These are phyloP conservation scores for Sphaerulina musiva DNA, from an alignment of 2,329 filamentous ascomycete species.

Conservation along the genomic window DNA sequence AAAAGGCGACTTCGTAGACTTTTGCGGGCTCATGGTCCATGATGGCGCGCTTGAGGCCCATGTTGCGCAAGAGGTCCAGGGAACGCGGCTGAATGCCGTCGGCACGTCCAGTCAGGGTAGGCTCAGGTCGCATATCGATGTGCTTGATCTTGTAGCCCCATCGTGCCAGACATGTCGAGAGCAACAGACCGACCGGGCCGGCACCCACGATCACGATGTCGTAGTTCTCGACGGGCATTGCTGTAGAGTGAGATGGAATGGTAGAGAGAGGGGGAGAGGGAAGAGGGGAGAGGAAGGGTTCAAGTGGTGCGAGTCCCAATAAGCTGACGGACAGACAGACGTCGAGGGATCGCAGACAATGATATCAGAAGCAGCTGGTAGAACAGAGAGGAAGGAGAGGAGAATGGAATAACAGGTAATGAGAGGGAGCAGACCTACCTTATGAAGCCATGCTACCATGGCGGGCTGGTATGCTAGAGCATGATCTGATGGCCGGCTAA, in stretches of 20 bases:
- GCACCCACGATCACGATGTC: constrained; percentile 80
- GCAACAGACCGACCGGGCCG: constrained; percentile 78
- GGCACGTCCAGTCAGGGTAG: constrained; percentile 77
- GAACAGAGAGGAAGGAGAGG: background rate
- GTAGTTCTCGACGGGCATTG: constrained; percentile 43
- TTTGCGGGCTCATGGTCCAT: constrained; percentile 84
- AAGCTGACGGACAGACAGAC: background rate
- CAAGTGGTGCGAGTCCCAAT: background rate
- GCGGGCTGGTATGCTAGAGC: background rate
- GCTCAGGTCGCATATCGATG: constrained; percentile 82
- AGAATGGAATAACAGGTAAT: background rate
- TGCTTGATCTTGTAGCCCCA: constrained; percentile 96
- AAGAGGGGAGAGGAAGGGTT: too few relatives aligned
- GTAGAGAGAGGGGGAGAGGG: background rate
- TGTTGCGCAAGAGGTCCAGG: constrained; percentile 77
- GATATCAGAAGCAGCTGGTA: too few relatives aligned
- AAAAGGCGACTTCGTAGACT: constrained; percentile 67
- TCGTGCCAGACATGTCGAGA: constrained; percentile 79
- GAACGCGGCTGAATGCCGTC: constrained; percentile 90
- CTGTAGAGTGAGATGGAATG: background rate
- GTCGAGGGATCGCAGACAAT: too few relatives aligned
- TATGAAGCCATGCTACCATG: background rate
- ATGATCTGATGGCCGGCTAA: constrained; percentile 4
- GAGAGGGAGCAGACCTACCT: constrained; percentile 4
- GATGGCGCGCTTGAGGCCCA: constrained; percentile 80